phyloP scores from a whole-genome alignment of 2,329 filamentous ascomycete genomes.

The Calonectria leucothoes region DNA sequence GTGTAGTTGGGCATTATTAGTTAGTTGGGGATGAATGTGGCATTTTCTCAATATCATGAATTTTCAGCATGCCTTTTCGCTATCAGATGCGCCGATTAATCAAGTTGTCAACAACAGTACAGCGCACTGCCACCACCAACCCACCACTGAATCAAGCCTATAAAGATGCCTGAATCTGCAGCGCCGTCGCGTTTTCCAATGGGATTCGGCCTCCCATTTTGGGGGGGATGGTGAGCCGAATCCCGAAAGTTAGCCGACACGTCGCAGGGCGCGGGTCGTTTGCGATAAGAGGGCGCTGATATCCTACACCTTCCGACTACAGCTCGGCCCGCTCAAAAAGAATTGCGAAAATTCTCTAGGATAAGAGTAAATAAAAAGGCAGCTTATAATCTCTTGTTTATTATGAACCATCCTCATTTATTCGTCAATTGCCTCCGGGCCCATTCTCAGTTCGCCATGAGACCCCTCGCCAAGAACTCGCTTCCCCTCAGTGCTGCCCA shows the following conservation, averaged over 20 bases:
- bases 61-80: not conserved
- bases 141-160: not conserved
- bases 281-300: not conserved
- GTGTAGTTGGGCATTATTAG: not conserved
- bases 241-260: slow-evolving; percentile 1
- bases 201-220: not conserved
- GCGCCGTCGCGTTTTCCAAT: not conserved
- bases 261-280: not conserved
- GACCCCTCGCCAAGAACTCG: not conserved
- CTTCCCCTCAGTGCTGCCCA: not conserved
- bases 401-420: not conserved
- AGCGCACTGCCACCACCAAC: not conserved
- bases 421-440: not conserved
- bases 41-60: not conserved
- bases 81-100: no score
- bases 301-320: slow-evolving; percentile 2
- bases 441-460: not conserved
- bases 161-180: not conserved
- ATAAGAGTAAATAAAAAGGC: not conserved
- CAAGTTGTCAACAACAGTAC: no score
- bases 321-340: not conserved
- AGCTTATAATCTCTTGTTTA: not conserved
- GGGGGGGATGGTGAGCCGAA: not conserved
- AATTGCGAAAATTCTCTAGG: not conserved
- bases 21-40: not conserved